Conservation (phyloP, 495 filamentous ascomycete genomes). For the Platismatia glauca region DNA sequence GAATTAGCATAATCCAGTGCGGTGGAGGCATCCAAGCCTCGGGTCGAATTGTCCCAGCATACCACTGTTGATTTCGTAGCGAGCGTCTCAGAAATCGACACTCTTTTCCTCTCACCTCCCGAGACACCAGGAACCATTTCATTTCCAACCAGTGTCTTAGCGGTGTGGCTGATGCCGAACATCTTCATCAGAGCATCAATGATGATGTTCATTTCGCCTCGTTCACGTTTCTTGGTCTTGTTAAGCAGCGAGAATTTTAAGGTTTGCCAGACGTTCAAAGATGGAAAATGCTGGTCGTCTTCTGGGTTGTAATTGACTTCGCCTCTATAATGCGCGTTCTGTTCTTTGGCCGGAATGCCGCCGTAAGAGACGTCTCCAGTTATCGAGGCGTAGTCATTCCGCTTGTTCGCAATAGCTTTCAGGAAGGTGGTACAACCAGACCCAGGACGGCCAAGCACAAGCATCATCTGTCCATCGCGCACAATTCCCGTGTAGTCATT, state of each 20-base stretch:
- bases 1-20: constrained; percentile 73
- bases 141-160: constrained; percentile 76
- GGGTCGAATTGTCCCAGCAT: constrained; percentile 67
- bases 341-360: constrained; percentile 61
- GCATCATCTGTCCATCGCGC: constrained; percentile 72
- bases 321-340: constrained; percentile 60
- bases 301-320: constrained; percentile 80
- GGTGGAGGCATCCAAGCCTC: constrained; percentile 72
- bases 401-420: constrained; percentile 66
- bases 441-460: constrained; percentile 73
- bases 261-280: constrained; percentile 71
- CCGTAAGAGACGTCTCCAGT: constrained; percentile 68
- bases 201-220: constrained; percentile 57
- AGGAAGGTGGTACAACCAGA: constrained; percentile 76
- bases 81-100: constrained; percentile 60
- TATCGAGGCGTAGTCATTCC: constrained; percentile 54
- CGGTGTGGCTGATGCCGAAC: constrained; percentile 74
- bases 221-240: constrained; percentile 70
- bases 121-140: constrained; percentile 69
- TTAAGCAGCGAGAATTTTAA: constrained; percentile 74
- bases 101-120: constrained; percentile 64
- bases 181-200: constrained; percentile 55
- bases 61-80: constrained; percentile 57
- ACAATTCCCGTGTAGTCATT: constrained; percentile 73
- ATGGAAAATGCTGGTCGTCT: constrained; percentile 72